A percentile compares a stretch with the other conserved stretches of the same genome.
These are phyloP conservation scores for Phaeotremella skinneri DNA, from an alignment of 768 basidiomycete genomes.

Conservation along the genomic window DNA sequence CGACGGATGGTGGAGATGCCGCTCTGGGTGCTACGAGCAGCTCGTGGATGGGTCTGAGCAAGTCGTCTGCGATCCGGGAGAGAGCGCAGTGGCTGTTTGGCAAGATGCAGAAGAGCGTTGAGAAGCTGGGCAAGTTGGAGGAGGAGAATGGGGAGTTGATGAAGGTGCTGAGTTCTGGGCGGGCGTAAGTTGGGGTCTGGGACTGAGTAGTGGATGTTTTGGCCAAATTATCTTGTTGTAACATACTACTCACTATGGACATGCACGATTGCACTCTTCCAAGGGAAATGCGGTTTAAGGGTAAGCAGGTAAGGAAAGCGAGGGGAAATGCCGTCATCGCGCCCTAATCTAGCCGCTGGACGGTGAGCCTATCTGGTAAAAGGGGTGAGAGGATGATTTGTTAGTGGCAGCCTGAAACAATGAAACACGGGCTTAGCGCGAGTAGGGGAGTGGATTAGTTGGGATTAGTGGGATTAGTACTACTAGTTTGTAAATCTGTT, in stretches of 20 bases:
- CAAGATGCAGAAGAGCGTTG: slow-evolving; percentile 70
- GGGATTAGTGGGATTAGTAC: neutral
- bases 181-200: neutral
- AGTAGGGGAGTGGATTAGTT: neutral
- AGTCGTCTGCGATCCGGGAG: slow-evolving; percentile 56
- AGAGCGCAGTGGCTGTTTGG: slow-evolving; percentile 67
- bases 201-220: neutral
- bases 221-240: neutral
- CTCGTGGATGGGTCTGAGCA: slow-evolving; percentile 25
- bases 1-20: slow-evolving; percentile 55
- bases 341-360: too few relatives aligned
- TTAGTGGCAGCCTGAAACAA: neutral
- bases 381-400: too few relatives aligned
- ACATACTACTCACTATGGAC: neutral
- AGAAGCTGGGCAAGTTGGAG: slow-evolving; percentile 69
- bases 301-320: too few relatives aligned
- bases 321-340: too few relatives aligned
- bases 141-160: slow-evolving; percentile 59
- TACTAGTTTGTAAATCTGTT: neutral
- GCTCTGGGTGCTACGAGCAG: slow-evolving; percentile 53
- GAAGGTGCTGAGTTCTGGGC: slow-evolving; percentile 29
- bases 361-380: too few relatives aligned
- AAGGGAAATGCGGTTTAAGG: too few relatives aligned
- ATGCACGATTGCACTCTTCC: too few relatives aligned
- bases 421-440: neutral